Evolutionary conservation across 1,284 basidiomycete species (phyloP).

Genomic region (Paramarasmius palmivorus): DNA sequence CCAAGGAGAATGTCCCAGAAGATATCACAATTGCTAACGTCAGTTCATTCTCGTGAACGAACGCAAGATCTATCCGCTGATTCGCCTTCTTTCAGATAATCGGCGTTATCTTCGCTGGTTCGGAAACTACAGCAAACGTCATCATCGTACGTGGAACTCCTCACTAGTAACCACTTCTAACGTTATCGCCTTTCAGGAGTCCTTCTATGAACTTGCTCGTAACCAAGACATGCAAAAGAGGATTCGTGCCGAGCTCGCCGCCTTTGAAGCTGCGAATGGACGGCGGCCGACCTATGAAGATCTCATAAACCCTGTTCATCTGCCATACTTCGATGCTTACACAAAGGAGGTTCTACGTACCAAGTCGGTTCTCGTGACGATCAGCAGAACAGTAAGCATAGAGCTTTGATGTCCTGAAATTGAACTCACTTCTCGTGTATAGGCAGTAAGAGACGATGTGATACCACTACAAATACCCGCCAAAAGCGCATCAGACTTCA

Average conservation of each 20-base stretch:
- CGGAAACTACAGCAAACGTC: constrained; percentile 7
- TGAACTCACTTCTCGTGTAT: neutral
- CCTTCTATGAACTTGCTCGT: neutral
- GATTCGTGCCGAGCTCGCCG: neutral
- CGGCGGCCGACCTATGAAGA: neutral
- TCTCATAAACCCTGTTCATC: neutral
- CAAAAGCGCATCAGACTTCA: neutral
- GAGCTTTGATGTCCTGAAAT: neutral
- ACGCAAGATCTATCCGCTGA: neutral
- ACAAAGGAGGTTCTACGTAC: neutral
- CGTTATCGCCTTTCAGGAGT: neutral
- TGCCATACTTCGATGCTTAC: neutral
- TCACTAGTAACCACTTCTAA: neutral
- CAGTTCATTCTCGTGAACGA: neutral
- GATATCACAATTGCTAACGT: neutral
- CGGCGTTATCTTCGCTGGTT: constrained; percentile 3
- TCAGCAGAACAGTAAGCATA: neutral
- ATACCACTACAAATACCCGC: neutral
- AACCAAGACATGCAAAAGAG: neutral
- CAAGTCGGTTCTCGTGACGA: neutral
- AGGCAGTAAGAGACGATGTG: neutral
- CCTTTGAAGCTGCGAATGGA: neutral
- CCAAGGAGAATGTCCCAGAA: neutral
- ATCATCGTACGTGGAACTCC: neutral
- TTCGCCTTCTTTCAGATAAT: neutral